Percentiles rank a stretch among this genome's conserved stretches.
phyloP scores from a whole-genome alignment of 768 basidiomycete species.

The Suillus luteus region DNA sequence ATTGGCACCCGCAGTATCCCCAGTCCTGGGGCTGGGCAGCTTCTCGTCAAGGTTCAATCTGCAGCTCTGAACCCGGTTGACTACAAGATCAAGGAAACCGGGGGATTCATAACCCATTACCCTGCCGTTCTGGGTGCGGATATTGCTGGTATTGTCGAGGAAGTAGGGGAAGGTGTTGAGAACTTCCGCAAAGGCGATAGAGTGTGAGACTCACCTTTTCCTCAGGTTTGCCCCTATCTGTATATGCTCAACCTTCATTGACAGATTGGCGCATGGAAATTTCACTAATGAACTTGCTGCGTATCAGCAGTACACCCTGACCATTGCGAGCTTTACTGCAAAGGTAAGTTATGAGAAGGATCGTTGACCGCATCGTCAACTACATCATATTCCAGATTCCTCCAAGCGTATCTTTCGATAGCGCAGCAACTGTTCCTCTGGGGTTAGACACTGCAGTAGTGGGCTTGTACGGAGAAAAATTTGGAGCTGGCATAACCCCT shows the following conservation, averaged over 20 bases:
- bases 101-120: slow-evolving; percentile 34
- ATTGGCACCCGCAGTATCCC: slow-evolving; percentile 31
- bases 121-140: slow-evolving; percentile 40
- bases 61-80: slow-evolving; percentile 50
- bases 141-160: slow-evolving; percentile 42
- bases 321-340: slow-evolving; percentile 34
- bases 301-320: slow-evolving; percentile 45
- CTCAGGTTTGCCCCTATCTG: slow-evolving; percentile 5
- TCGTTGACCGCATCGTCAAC: not conserved
- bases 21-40: slow-evolving; percentile 39
- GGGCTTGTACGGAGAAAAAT: slow-evolving; percentile 45
- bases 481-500: slow-evolving; percentile 41
- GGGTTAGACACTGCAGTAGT: slow-evolving; percentile 46
- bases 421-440: slow-evolving; percentile 49
- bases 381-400: slow-evolving; percentile 40
- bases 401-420: slow-evolving; percentile 42
- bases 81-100: slow-evolving; percentile 39
- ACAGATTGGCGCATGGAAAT: slow-evolving; percentile 35
- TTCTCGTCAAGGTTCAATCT: slow-evolving; percentile 44
- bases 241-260: slow-evolving; percentile 22
- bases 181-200: slow-evolving; percentile 40
- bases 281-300: slow-evolving; percentile 27
- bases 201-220: slow-evolving; percentile 32
- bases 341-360: slow-evolving; percentile 32
- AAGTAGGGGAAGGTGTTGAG: slow-evolving; percentile 40